Percentiles rank a stretch among this genome's conserved stretches.
Conservation (phyloP, 148 eudicot genomes). For the Silene latifolia region DNA sequence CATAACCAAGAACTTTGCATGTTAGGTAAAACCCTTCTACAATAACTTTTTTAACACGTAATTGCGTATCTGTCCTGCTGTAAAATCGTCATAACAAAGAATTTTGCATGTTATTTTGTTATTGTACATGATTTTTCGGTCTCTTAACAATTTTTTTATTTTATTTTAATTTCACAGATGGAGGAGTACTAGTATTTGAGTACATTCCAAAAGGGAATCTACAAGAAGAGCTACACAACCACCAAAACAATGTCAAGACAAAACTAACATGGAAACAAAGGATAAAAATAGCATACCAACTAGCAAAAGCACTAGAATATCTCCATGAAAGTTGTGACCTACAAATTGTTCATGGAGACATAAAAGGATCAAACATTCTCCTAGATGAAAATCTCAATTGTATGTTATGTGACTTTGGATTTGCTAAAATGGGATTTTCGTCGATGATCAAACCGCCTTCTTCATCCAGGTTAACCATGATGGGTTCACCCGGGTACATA, state of each 20-base stretch:
- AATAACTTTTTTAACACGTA: background rate
- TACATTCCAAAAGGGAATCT: conserved; percentile 60
- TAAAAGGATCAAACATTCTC: conserved; percentile 71
- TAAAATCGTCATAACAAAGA: background rate
- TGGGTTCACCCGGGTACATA: conserved; percentile 80
- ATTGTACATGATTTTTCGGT: background rate
- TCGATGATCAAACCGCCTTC: conserved; percentile 46
- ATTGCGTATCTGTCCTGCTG: background rate
- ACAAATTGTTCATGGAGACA: conserved; percentile 76
- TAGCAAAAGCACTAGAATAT: conserved; percentile 54
- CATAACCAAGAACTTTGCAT: background rate
- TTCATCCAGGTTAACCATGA: conserved; percentile 33
- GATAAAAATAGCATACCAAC: conserved; percentile 59
- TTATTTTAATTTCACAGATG: conserved; percentile 26
- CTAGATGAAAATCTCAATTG: conserved; percentile 43
- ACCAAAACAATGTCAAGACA: background rate
- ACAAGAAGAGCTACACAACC: conserved; percentile 56
- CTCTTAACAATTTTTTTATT: background rate
- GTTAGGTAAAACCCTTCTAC: background rate
- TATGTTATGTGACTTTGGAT: conserved; percentile 79
- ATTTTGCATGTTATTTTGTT: background rate
- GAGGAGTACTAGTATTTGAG: conserved; percentile 62
- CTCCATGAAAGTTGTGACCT: conserved; percentile 52
- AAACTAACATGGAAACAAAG: conserved; percentile 53
- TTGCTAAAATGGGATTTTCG: conserved; percentile 60